Evolutionary conservation across 306 rosid genomes (phyloP).

Genomic region (Styphnolobium japonicum): DNA sequence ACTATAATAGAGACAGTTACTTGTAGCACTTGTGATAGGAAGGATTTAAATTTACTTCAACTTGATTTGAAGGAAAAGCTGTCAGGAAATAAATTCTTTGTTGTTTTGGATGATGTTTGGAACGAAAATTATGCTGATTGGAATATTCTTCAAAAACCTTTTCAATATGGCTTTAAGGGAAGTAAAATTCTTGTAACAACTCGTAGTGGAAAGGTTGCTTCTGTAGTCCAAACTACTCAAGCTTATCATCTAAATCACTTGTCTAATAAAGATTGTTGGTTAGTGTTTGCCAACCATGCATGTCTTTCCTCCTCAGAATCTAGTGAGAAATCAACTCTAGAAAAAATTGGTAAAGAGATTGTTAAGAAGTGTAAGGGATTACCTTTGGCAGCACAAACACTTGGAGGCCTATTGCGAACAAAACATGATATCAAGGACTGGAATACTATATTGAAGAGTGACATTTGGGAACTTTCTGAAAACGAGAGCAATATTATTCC

Average conservation of each 20-base stretch:
- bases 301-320: no score
- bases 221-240: not conserved
- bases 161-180: constrained; percentile 28
- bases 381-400: constrained; percentile 30
- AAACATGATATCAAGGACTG: not conserved
- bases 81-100: no score
- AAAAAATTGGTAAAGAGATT: constrained; percentile 25
- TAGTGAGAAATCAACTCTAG: not conserved
- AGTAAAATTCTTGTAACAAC: constrained; percentile 38
- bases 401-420: constrained; percentile 19
- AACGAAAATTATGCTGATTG: no score
- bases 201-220: constrained; percentile 16
- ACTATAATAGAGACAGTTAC: no score
- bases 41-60: no score
- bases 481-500: not conserved
- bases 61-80: no score
- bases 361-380: constrained; percentile 29
- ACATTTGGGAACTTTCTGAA: not conserved
- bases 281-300: no score
- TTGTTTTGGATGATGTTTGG: no score
- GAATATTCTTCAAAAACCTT: not conserved
- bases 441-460: not conserved
- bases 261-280: not conserved
- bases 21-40: no score
- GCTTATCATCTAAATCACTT: constrained; percentile 1